Evolutionary conservation across 2,329 filamentous ascomycete species (phyloP).

Genomic region (Penicillium hesseltinei): DNA sequence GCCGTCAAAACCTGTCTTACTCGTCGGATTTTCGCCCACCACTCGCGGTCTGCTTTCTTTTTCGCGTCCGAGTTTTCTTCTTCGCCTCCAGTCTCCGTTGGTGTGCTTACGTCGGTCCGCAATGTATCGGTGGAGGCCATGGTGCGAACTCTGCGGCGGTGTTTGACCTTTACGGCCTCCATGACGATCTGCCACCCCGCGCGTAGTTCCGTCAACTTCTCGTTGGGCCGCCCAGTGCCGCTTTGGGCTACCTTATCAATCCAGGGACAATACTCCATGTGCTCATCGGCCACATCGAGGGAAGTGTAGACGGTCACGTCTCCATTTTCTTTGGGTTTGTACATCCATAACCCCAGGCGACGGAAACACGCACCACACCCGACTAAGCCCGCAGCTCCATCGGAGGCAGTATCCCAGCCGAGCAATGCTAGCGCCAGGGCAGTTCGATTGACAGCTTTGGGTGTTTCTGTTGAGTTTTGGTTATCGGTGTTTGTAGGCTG

Average conservation of each 20-base stretch:
- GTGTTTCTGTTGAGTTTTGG: slow-evolving; percentile 2
- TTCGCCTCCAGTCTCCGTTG: slow-evolving; percentile 27
- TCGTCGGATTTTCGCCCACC: slow-evolving; percentile 68
- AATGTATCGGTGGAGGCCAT: slow-evolving; percentile 24
- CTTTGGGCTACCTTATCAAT: slow-evolving; percentile 64
- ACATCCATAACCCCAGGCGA: slow-evolving; percentile 90
- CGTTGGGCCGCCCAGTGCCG: slow-evolving; percentile 33
- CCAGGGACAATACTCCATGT: slow-evolving; percentile 84
- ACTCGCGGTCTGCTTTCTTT: slow-evolving; percentile 66
- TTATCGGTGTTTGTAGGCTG: background rate
- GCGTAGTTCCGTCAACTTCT: slow-evolving; percentile 35
- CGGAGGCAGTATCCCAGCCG: slow-evolving; percentile 65
- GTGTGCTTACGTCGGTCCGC: slow-evolving; percentile 30
- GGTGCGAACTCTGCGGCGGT: slow-evolving; percentile 33
- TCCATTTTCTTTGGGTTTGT: slow-evolving; percentile 68
- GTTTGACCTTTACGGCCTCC: slow-evolving; percentile 44
- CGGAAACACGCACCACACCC: slow-evolving; percentile 84
- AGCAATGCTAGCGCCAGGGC: slow-evolving; percentile 69
- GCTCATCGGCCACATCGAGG: slow-evolving; percentile 68
- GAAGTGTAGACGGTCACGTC: slow-evolving; percentile 42
- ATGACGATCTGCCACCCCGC: slow-evolving; percentile 48
- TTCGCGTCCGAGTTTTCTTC: slow-evolving; percentile 44
- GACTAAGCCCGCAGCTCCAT: slow-evolving; percentile 59
- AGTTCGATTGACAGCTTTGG: slow-evolving; percentile 52
- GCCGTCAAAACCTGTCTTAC: slow-evolving; percentile 71